phyloP scores from a whole-genome alignment of 306 rosid species.

The Fagus crenata region DNA sequence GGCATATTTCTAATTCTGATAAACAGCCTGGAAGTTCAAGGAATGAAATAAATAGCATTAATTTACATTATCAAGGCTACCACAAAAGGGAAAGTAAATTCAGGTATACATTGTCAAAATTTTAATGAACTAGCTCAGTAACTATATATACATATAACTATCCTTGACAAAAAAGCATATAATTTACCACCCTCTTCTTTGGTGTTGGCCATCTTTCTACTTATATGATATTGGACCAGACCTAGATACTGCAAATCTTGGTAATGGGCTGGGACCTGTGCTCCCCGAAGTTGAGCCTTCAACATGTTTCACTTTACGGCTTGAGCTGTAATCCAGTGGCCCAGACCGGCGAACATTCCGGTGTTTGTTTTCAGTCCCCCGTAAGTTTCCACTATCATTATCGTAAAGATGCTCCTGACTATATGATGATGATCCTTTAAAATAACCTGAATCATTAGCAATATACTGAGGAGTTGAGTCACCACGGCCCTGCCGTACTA shows the following conservation, averaged over 20 bases:
- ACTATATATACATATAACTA: constrained; percentile 5
- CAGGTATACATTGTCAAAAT: constrained; percentile 42
- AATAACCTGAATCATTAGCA: constrained; percentile 64
- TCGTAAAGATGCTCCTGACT: constrained; percentile 58
- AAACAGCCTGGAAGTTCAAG: background rate
- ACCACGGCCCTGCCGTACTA: constrained; percentile 59
- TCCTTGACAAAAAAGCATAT: constrained; percentile 25
- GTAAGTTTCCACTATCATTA: constrained; percentile 48
- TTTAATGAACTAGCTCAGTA: constrained; percentile 35
- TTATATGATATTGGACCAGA: constrained; percentile 93
- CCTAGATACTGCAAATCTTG: constrained; percentile 96
- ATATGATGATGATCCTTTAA: constrained; percentile 68
- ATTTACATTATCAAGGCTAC: constrained; percentile 40
- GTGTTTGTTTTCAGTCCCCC: constrained; percentile 54
- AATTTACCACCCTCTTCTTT: constrained; percentile 39
- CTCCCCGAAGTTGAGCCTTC: constrained; percentile 89
- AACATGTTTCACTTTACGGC: constrained; percentile 53
- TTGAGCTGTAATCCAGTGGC: constrained; percentile 86
- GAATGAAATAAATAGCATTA: constrained; percentile 23
- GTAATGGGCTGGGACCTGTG: constrained; percentile 89
- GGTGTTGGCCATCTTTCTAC: constrained; percentile 40
- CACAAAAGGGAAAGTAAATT: constrained; percentile 28
- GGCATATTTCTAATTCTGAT: background rate
- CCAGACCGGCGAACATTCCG: constrained; percentile 73
- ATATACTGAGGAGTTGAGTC: constrained; percentile 69